Conservation (phyloP, 352 stramenopile genomes). For the Phytophthora boehmeriae region DNA sequence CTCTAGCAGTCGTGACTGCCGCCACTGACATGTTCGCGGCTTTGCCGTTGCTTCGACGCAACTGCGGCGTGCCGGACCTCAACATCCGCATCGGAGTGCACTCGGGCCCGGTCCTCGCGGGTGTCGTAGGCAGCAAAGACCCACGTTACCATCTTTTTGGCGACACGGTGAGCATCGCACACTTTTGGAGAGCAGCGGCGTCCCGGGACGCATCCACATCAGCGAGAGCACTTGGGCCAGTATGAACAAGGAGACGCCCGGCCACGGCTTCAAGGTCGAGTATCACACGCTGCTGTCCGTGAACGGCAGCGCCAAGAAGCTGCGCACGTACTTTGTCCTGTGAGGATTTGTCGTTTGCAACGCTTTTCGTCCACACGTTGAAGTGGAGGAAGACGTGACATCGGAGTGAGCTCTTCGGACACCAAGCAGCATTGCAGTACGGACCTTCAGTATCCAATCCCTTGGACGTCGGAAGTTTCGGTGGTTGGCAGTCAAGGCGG, state of each 20-base stretch:
- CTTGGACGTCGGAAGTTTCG: too few relatives aligned
- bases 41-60: constrained; percentile 60
- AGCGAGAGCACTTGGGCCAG: constrained; percentile 78
- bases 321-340: constrained; percentile 79
- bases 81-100: constrained; percentile 91
- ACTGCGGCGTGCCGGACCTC: constrained; percentile 77
- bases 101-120: constrained; percentile 78
- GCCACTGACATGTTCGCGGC: constrained; percentile 79
- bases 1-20: constrained; percentile 70
- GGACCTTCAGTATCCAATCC: too few relatives aligned
- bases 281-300: constrained; percentile 85
- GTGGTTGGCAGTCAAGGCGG: not conserved
- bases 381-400: not conserved
- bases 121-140: constrained; percentile 85
- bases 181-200: constrained; percentile 84
- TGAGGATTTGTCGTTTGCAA: constrained; percentile 32
- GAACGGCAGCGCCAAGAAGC: constrained; percentile 75
- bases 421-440: too few relatives aligned
- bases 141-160: constrained; percentile 88
- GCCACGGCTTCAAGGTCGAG: constrained; percentile 84
- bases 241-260: constrained; percentile 84
- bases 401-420: too few relatives aligned
- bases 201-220: constrained; percentile 82
- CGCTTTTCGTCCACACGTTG: constrained; percentile 18
- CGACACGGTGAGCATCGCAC: constrained; percentile 84